phyloP scores from a whole-genome alignment of 2,329 filamentous ascomycete species.

The Pestalotiopsis sp. region DNA sequence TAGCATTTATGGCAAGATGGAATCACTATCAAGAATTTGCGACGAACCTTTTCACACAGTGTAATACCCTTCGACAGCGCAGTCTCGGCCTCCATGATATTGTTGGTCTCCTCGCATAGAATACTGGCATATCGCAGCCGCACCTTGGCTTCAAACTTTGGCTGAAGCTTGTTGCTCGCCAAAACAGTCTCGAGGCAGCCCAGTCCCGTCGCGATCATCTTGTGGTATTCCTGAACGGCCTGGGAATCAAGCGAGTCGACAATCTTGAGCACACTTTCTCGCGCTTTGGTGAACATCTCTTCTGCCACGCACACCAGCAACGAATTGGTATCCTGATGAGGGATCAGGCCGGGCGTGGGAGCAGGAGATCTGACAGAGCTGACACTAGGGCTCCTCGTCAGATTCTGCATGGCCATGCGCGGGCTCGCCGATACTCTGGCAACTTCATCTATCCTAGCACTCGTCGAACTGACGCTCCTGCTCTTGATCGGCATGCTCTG shows the following conservation, averaged over 20 bases:
- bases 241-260: conserved; percentile 52
- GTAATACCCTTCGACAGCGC: conserved; percentile 72
- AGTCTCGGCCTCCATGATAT: conserved; percentile 73
- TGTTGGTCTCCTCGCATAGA: conserved; percentile 76
- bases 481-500: conserved; percentile 24
- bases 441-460: conserved; percentile 27
- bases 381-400: conserved; percentile 34
- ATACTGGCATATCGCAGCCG: conserved; percentile 73
- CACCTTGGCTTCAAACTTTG: conserved; percentile 69
- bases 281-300: conserved; percentile 72
- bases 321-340: conserved; percentile 53
- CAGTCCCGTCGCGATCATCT: conserved; percentile 71
- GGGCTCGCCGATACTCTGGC: conserved; percentile 34
- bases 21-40: neutral
- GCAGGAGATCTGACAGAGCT: conserved; percentile 34
- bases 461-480: conserved; percentile 22
- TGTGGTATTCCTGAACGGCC: conserved; percentile 68
- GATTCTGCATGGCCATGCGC: conserved; percentile 27
- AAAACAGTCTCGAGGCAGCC: conserved; percentile 73
- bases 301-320: conserved; percentile 74
- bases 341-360: conserved; percentile 39
- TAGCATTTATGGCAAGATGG: conserved; percentile 17
- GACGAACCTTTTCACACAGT: conserved; percentile 63
- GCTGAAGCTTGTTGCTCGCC: conserved; percentile 60
- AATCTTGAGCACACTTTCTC: conserved; percentile 52